Percentiles rank a stretch among this genome's conserved stretches.
Evolutionary conservation across 805 yeast species (phyloP).

Genomic region (Teunomyces pallodes): DNA sequence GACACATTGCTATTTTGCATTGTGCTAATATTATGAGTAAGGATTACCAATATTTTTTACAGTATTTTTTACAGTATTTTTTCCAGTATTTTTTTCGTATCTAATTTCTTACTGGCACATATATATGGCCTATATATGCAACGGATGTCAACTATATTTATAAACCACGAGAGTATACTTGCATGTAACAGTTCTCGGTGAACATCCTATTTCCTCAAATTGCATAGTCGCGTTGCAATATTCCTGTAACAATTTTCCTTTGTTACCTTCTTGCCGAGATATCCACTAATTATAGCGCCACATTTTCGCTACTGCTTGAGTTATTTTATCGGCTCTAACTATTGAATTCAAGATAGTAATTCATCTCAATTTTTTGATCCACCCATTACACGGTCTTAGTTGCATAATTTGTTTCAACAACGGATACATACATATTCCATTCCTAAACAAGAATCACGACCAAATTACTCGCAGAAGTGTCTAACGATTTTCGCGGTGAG

Average conservation of each 20-base stretch:
- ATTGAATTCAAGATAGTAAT: background rate
- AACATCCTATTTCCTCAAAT: background rate
- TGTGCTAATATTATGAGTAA: background rate
- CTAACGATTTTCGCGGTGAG: background rate
- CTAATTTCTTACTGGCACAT: background rate
- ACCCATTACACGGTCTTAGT: background rate
- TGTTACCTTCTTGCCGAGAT: background rate
- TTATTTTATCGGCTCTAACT: background rate
- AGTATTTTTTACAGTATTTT: background rate
- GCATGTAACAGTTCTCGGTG: background rate
- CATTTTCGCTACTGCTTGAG: background rate
- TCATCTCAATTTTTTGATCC: background rate
- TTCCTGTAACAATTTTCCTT: background rate
- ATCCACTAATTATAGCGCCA: background rate
- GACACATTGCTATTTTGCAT: background rate
- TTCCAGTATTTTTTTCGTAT: background rate
- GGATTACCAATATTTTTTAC: background rate
- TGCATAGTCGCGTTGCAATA: background rate
- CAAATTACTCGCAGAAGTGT: background rate
- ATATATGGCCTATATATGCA: background rate
- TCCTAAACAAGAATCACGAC: background rate
- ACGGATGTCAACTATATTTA: background rate
- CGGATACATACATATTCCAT: background rate
- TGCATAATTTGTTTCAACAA: background rate
- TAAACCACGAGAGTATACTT: background rate